Base-by-base conservation (phyloP, 2,329 filamentous ascomycete species). In the Fusarium annulatum region DNA sequence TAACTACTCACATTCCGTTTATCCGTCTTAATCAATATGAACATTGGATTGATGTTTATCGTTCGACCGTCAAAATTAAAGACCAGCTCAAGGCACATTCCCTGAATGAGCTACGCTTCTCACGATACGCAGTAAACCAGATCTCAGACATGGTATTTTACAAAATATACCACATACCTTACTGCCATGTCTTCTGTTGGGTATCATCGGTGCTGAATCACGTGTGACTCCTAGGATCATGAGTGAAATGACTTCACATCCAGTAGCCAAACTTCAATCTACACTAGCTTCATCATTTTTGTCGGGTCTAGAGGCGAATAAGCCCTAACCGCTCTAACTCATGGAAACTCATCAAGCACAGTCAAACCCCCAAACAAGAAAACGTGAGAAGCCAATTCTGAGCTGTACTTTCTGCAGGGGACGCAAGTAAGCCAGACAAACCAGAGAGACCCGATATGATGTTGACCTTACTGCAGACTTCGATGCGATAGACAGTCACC, bases 401-500 rank as follows among this genome's bases (percentile, higher is more conserved):
- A 66, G 60, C 21, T 66, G 63, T 12, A 38, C 30, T 34, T 66
- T 66, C 23, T 64, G 49, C 41, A 64, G 63, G 33, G 49, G 60
- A 9, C 48, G 62, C 46, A 65, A 65, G 48, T 66, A 28, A 64
- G 60, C 45, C 59, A 28, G 4, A 12, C 14, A 36, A 26, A 34
- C 30, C 45, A 30, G 9, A 49, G 21, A 33, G 12, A 18, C 18
- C n/a, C 18, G 23, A 12, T 15, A 15, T 33, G 4, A 18, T 33
- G 28, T 56, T 66, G 36, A 56, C 38, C 10, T 33, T 28, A 21
- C n/a, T 26, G n/a, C 28, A 69, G 65, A 18, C 67, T 69, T 64
- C 67, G 65, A 43, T 69, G 59, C 18, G 38, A 69, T 39, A 69
- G 58, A 28, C 52, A 69, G n/a, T 64, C 65, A 33, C 67, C 65